Evolutionary conservation across 1,139 yeast species (phyloP), one percentile per base, ranked within the genome.

Genomic region (Zygosaccharomyces sapae): DNA sequence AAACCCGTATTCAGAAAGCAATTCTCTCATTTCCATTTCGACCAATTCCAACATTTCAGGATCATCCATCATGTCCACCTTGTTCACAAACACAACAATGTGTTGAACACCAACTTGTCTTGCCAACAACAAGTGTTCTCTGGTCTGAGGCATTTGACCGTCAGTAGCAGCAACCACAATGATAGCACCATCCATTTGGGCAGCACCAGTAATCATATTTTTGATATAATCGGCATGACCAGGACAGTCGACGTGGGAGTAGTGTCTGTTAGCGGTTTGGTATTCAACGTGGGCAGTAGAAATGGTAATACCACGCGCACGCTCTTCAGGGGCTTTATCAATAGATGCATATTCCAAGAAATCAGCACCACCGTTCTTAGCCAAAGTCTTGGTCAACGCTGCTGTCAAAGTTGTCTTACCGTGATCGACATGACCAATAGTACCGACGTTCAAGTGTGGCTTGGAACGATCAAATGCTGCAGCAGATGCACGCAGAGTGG

Each of bases 1-100:
- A 63, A 89, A 92, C 53, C 97, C 97, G 71, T 90, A 92, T 57
- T 86, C 78, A 60, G 82, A 68, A 69, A 92, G 79, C 61, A 92
- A 78, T 70, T 92, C 98, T 77, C 99, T 87, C 97, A 92, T 94
- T 80, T 92, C 99, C 99, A 92, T 92, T 77, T 92, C 98, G 61
- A 94, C 99, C 65, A 94, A 84, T 77, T 94, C 99, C 72, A 92
- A 80, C 97, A 92, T 94, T 78, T 92, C 99, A 58, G 95, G 95
- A 71, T 92, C 99, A 69, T 92, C 97, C 68, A 92, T 82, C 59
- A 96, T 86, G 71, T 92, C 98, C 62, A 92, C 94, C 79, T 92
- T 92, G 85, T 92, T 92, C 55, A 94, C 97, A 63, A 86, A 92
- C 46, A 92, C 99, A 71, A 92, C 97, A 70, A 92, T 81, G 74